A percentile compares a stretch with the other conserved stretches of the same genome.
phyloP scores from a whole-genome alignment of 2,329 filamentous ascomycete species.

The Apiospora arundinis region DNA sequence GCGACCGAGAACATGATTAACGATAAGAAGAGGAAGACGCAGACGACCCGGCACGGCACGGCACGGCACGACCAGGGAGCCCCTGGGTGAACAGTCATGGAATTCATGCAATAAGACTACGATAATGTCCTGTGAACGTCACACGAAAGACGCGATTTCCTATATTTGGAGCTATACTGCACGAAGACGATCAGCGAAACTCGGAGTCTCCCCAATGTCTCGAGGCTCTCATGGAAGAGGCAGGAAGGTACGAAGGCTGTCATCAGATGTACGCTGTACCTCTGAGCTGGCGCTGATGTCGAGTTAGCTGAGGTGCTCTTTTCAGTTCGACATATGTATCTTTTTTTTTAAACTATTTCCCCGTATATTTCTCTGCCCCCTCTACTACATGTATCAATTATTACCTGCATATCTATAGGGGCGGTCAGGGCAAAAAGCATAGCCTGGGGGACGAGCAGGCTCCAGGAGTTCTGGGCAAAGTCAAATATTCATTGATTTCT shows the following conservation, averaged over 20 bases:
- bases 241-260: not conserved
- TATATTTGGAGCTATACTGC: not conserved
- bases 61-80: not conserved
- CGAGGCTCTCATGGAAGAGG: not conserved
- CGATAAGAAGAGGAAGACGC: not conserved
- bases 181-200: not conserved
- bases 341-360: slow-evolving; percentile 13
- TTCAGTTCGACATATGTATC: slow-evolving; percentile 22
- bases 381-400: slow-evolving; percentile 22
- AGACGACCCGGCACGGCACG: not conserved
- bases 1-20: slow-evolving; percentile 26
- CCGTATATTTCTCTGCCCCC: slow-evolving; percentile 15
- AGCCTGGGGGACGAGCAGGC: slow-evolving; percentile 3
- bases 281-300: not conserved
- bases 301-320: not conserved
- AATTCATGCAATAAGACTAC: not conserved
- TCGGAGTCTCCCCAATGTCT: not conserved
- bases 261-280: not conserved
- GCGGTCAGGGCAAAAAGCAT: slow-evolving; percentile 23
- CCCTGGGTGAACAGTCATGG: not conserved
- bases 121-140: slow-evolving; percentile 7
- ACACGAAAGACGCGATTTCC: not conserved
- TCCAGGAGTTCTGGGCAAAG: slow-evolving; percentile 19
- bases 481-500: slow-evolving; percentile 12
- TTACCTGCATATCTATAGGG: slow-evolving; percentile 20